Evolutionary conservation across 495 filamentous ascomycete genomes (phyloP), one percentile per base, ranked within the genome.

Genomic region (Rostrohypoxylon terebratum): DNA sequence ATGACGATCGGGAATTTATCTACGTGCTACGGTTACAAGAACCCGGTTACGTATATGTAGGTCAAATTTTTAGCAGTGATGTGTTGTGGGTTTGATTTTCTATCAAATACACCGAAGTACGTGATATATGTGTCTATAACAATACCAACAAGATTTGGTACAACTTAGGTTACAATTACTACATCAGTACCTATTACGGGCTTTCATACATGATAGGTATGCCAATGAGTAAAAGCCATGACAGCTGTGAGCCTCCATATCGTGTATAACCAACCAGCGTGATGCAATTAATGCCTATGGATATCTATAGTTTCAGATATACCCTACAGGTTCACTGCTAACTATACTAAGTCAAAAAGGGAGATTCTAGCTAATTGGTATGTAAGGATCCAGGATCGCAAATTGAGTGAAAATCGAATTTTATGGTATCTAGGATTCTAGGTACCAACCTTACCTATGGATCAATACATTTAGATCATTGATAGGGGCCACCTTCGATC

Each of bases 1-100:
- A 31, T 16, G 55, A 69, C 18, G 25, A 8, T 69, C 71, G 71
- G 71, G 70, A 25, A 62, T 73, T 73, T 73, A 73, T 69, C 61
- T 73, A 69, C 55, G 55, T 73, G 65, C 71, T 33, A 61, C 59
- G 20, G 47, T 72, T 57, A 36, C 38, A 25, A 50, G 34, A 66
- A 60, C 55, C 33, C 23, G 61, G 60, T 68, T 69, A 73, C 71
- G 66, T 69, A 73, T 31, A 69, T 69, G 69, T 31, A 69, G 21
- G 48, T 7, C 23, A 14, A 69, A 20, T 23, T 45, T 45, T 44
- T 8, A 38, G 54, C 50, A 36, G 31, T 57, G 36, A 63, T 25
- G 48, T 50, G 28, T 13, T 63, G 18, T 51, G 16, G 33, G n/a
- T 31, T 45, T 36, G 20, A 64, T 59, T 48, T 18, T 38, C 54